Conservation (phyloP, 768 basidiomycete species). For the Fistulinella prunicolor region DNA sequence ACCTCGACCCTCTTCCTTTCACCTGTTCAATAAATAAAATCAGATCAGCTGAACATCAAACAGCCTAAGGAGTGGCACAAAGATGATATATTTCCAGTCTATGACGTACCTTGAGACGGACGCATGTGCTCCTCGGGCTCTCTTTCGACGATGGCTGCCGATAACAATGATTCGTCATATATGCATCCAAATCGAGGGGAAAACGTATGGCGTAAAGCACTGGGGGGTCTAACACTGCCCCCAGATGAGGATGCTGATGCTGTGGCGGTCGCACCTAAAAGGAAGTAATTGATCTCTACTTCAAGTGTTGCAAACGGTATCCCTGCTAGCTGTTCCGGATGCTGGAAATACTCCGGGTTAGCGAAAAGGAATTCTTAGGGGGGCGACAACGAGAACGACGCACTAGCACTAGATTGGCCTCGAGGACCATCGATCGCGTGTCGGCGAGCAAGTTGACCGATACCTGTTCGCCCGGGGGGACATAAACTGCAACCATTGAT, state of each 20-base stretch:
- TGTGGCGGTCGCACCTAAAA: background rate
- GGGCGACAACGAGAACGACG: background rate
- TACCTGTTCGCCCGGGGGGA: background rate
- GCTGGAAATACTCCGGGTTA: background rate
- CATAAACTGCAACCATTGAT: slow-evolving; percentile 8
- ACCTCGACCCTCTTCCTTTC: slow-evolving; percentile 17
- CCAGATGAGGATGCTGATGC: background rate
- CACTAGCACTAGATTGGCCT: background rate
- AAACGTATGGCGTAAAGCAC: background rate
- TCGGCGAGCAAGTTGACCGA: background rate
- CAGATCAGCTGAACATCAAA: background rate
- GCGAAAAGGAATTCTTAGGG: too few relatives aligned
- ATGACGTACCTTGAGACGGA: slow-evolving; percentile 2
- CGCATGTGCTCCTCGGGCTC: slow-evolving; percentile 11
- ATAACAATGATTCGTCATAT: background rate
- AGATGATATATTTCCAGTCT: background rate
- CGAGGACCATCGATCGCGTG: background rate
- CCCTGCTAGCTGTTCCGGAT: background rate
- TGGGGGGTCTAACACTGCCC: background rate
- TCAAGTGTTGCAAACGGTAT: slow-evolving; percentile 10
- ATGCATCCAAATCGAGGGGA: background rate
- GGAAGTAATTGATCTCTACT: slow-evolving; percentile 1
- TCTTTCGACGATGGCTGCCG: slow-evolving; percentile 6
- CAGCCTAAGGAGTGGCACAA: too few relatives aligned
- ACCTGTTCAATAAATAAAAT: background rate